Base-by-base conservation (phyloP, 2,329 filamentous ascomycete genomes). In the Ceratocystis alfenasii region DNA sequence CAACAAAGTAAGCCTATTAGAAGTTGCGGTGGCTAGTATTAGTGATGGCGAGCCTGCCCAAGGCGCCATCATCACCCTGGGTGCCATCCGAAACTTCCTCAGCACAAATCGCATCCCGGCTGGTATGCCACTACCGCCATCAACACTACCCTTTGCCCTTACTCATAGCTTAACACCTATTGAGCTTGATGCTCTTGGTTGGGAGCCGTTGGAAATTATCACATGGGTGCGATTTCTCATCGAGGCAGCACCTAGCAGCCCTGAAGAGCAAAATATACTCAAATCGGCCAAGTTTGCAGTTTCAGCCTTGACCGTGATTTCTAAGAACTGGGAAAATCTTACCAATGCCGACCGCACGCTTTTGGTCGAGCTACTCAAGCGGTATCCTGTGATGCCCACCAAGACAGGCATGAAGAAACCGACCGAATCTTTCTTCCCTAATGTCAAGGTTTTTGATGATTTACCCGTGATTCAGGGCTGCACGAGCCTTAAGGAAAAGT, bases 371-470 rank as follows among this genome's bases (percentile, higher is more conserved):
- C 75, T 90, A 3, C 77, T 97, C 2, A 82, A 85, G 64, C 77
- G 81, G 1, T 80, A 87, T 62, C 83, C 90, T 0, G 83, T 95
- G 33, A 89, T 99, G 72, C 94, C 94, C 0, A 97, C 94, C 0
- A 96, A 90, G 73, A 76, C 87, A 69, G 94, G 94, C 6, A 95
- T 99, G 92, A 87, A 80, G 70, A 88, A 83, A 70, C 94, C 94
- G 3, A 77, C 79, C 2, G 91, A 97, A 69, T 87, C 94, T 0
- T 99, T 96, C 74, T 96, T 99, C 72, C 85, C 89, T 1, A 88
- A 85, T n/a, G 94, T 99, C 46, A 94, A 90, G 73, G 79, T 99
- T 0, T 99, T 99, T 72, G 91, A 96, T 68, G 94, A 99, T 73
- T 79, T 99, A 17, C 92, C 94, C 0, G 86, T 87, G 12, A 85